Evolutionary conservation across 106 monocot species (phyloP), one percentile per base, ranked within the genome.

Genomic region (Agapanthus africanus): DNA sequence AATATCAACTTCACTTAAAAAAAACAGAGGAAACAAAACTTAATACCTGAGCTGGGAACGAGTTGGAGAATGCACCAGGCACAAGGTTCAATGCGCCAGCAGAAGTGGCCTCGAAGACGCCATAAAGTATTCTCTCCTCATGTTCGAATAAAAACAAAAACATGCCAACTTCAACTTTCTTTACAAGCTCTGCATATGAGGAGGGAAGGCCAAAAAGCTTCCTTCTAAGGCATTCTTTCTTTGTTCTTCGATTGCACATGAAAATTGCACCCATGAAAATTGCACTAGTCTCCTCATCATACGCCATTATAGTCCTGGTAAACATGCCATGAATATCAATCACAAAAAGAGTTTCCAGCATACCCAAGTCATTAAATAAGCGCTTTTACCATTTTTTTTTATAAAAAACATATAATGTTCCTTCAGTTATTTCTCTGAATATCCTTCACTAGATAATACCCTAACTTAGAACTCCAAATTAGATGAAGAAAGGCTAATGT

Each of bases 71-170:
- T 69, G 81, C 85, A 33, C 56, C 38, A 18, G 81, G 81, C 1
- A 81, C 23, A 37, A 81, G 74, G 64, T 81, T 79, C 41, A 76
- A 46, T 9, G 71, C 72, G 50, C 85, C 81, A 78, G 78, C 78
- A 40, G 75, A 75, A 69, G 78, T 68, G 51, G 81, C 85, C 66
- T 81, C 73, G 70, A 81, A 86, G 0, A 86, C 73, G 16, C 85
- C 85, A 79, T 79, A 73, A 16, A 85, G 69, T 44, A 76, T 81
- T 63, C 81, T 78, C 39, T 86, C 73, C 64, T 81, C 81, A 21
- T 76, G 69, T 40, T 86, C 85, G 70, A 86, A 86, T 18, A 86
- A 76, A 76, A 86, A 86, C 32, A 86, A 65, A 37, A 82, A 36
- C 70, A 73, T 81, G 36, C 85, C 85, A 32, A 41, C 35, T 61